phyloP scores from a whole-genome alignment of 495 filamentous ascomycete species.

The Aspergillus hancockii region DNA sequence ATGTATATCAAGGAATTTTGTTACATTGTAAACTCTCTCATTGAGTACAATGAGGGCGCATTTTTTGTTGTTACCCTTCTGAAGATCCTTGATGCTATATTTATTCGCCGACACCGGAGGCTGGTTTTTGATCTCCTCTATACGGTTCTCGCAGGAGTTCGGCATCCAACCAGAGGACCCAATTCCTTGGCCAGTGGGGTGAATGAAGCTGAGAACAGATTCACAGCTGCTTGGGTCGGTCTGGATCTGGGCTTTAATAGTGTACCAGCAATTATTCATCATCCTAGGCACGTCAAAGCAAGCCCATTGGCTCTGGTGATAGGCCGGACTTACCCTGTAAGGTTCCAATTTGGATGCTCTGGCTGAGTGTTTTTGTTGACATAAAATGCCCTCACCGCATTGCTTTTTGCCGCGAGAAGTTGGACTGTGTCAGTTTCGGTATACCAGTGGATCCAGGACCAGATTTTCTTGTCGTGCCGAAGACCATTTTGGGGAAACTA shows the following conservation, averaged over 20 bases:
- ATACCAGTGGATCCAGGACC: conserved; percentile 27
- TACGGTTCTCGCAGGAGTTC: conserved; percentile 23
- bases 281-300: conserved; percentile 22
- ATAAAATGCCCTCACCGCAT: conserved; percentile 22
- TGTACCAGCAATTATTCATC: conserved; percentile 43
- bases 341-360: conserved; percentile 25
- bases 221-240: conserved; percentile 16
- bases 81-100: conserved; percentile 55
- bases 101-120: conserved; percentile 28
- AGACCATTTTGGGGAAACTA: conserved; percentile 21
- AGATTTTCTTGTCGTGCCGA: conserved; percentile 23
- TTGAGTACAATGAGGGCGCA: conserved; percentile 83
- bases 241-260: conserved; percentile 26
- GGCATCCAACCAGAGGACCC: conserved; percentile 25
- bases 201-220: conserved; percentile 20
- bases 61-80: conserved; percentile 61
- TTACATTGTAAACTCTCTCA: conserved; percentile 83
- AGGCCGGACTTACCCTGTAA: conserved; percentile 17
- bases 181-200: conserved; percentile 18
- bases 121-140: conserved; percentile 24
- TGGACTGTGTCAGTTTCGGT: conserved; percentile 10
- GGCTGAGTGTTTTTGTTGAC: conserved; percentile 27
- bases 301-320: neutral
- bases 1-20: conserved; percentile 38
- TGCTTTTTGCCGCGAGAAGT: conserved; percentile 16